Evolutionary conservation across 2,329 filamentous ascomycete genomes (phyloP), one percentile per base, ranked within the genome.

Genomic region (Botrytis sinoallii): DNA sequence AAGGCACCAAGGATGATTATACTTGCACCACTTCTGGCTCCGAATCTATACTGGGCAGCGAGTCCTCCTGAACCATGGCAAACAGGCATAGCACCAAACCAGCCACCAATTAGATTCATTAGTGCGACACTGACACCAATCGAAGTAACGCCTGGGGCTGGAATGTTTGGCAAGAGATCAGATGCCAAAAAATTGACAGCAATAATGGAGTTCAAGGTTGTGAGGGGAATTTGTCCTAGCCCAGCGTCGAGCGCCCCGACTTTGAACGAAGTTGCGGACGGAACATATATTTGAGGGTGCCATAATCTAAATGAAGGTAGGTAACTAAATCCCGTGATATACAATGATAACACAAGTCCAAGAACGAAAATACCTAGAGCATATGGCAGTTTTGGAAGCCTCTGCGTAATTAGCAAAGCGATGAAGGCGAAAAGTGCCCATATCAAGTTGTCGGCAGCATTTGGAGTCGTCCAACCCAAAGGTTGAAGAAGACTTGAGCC

Each of bases 71-170:
- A 94, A 8, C 95, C 95, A 81, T 98, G 96, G 80, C 96, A 98
- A 6, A 96, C 90, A 4, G 95, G 96, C 96, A 98, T 98, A 8
- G 92, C 92, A 66, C 95, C 95, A 79, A 97, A 97, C 93, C 93
- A 97, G 79, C 93, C 95, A 25, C 92, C 92, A 1, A 92, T 82
- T 5, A 98, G 84, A 81, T 98, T 98, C 89, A 97, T 97, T 2
- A 86, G 79, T 0, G 91, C 91, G 6, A 98, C 93, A 72, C 93
- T 97, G 74, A 95, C 81, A 1, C 95, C 95, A 44, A 98, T 86
- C 0, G 90, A 86, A 0, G 93, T 95, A 9, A 94, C 91, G 0
- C 89, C 89, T 0, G 94, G 93, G 0, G 90, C 85, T 0, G 88
- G 87, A 4, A 92, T 83, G 1, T 88, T 84, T 0, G 94, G 93